Evolutionary conservation across 106 monocot genomes (phyloP).

Genomic region (Cymbidium sinense): DNA sequence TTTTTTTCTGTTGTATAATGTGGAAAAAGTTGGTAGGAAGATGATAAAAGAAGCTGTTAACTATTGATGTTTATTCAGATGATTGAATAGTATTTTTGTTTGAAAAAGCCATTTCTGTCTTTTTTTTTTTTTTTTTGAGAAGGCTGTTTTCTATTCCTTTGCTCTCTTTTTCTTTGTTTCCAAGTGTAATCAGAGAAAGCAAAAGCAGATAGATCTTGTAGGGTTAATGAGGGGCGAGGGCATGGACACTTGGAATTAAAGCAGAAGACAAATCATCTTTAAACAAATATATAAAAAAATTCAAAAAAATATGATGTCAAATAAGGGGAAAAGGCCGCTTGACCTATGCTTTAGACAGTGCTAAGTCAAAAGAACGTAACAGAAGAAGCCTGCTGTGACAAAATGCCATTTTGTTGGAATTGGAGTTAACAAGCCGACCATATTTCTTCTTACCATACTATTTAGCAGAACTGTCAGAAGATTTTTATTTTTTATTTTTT

Average conservation of each 20-base stretch:
- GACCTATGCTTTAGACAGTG: not conserved
- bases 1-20: conserved; percentile 19
- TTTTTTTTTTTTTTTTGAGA: not conserved
- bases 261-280: not conserved
- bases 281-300: not conserved
- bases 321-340: not conserved
- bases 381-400: not conserved
- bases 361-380: not conserved
- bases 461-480: not conserved
- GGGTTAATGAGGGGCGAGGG: not conserved
- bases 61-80: not conserved
- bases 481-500: too few relatives aligned
- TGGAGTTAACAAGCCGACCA: not conserved
- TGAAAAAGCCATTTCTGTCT: not conserved
- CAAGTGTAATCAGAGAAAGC: conserved; percentile 5
- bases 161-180: not conserved
- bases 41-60: not conserved
- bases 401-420: not conserved
- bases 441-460: not conserved
- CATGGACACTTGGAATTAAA: conserved; percentile 8
- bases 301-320: not conserved
- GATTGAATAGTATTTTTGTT: not conserved
- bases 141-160: conserved; percentile 4
- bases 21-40: conserved; percentile 7
- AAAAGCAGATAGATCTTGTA: conserved; percentile 2